Percentiles rank a stretch among this genome's conserved stretches.
These are phyloP conservation scores for Trichoderma sp. DNA, from an alignment of 2,329 filamentous ascomycete genomes.

Conservation along the genomic window DNA sequence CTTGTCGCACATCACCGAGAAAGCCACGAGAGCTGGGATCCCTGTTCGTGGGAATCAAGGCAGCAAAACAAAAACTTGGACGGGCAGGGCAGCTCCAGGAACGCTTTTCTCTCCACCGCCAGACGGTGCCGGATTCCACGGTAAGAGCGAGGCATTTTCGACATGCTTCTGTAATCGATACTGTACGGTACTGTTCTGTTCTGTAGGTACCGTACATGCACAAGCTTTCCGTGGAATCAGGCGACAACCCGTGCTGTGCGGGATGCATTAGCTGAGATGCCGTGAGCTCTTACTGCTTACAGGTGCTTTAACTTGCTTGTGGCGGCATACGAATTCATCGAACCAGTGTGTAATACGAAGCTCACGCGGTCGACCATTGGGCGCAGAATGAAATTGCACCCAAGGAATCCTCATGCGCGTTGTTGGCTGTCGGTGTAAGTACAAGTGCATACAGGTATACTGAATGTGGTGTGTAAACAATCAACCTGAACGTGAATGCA, in stretches of 20 bases:
- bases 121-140: neutral
- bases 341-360: neutral
- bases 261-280: constrained; percentile 1
- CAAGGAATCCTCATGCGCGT: neutral
- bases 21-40: neutral
- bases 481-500: neutral
- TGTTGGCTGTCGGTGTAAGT: neutral
- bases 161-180: neutral
- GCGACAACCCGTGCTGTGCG: neutral
- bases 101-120: neutral
- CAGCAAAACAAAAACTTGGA: neutral
- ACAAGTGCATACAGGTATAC: neutral
- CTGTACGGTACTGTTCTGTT: neutral
- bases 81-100: constrained; percentile 7
- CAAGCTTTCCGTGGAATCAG: neutral
- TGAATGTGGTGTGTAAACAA: neutral
- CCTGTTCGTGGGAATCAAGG: neutral
- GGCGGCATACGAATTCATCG: neutral
- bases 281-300: constrained; percentile 17
- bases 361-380: neutral
- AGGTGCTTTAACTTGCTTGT: neutral
- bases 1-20: neutral
- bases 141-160: constrained; percentile 9
- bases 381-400: neutral
- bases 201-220: neutral